These are phyloP conservation scores for Boechera retrofracta DNA, from an alignment of 345 rosid species.

Conservation along the genomic window DNA sequence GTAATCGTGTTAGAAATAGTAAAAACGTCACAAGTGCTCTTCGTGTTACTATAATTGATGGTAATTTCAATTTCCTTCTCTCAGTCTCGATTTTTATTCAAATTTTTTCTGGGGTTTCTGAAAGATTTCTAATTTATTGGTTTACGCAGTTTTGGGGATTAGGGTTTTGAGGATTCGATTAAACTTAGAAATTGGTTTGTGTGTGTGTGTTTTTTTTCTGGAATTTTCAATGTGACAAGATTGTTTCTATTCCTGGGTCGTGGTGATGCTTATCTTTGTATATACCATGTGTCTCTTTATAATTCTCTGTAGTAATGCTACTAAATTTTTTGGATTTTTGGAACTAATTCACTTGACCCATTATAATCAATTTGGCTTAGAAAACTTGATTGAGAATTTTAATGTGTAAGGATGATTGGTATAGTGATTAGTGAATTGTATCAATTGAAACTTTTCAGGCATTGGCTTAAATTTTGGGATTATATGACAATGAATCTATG, in stretches of 20 bases:
- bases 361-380: background rate
- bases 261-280: background rate
- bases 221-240: background rate
- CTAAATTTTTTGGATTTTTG: background rate
- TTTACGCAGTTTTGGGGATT: constrained; percentile 29
- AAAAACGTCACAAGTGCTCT: constrained; percentile 11
- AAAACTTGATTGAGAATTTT: background rate
- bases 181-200: background rate
- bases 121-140: background rate
- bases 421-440: constrained; percentile 7
- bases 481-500: background rate
- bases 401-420: constrained; percentile 8
- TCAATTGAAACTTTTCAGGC: background rate
- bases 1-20: constrained; percentile 40
- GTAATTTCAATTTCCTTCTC: constrained; percentile 10
- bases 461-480: background rate
- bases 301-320: background rate
- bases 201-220: background rate
- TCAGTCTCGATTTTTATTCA: background rate
- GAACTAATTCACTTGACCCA: background rate
- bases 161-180: constrained; percentile 30
- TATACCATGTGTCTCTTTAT: too few species aligned
- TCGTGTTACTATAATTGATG: constrained; percentile 36
- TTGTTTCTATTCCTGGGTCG: background rate
- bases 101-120: background rate